Base-by-base conservation (phyloP, 352 stramenopile species). In the Phytophthora tubulina region DNA sequence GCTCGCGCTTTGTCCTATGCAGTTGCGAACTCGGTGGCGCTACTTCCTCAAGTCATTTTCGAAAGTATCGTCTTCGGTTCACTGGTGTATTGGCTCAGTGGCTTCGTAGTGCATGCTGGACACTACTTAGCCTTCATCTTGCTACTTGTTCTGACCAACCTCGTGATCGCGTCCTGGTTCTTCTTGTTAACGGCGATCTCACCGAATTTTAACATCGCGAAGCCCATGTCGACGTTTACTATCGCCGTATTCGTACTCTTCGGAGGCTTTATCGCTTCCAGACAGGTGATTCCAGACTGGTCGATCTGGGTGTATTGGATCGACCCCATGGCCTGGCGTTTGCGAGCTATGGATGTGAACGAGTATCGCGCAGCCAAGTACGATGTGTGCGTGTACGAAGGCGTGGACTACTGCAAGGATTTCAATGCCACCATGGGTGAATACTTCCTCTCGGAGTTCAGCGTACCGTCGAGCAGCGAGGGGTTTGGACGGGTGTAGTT, bases 51-150 rank as follows among this genome's bases (percentile, higher is more conserved):
- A 17, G 79, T 58, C 15, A 63, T 86, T 42, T 53, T 78, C 32
- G 86, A 95, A 69, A 80, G 74, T 3, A 41, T 93, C 6, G 55
- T 90, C 27, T 97, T 96, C 75, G 87, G 86, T 9, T 85, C 79
- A 6, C 59, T 97, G 38, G 49, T 95, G 3, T 97, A 96, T 53
- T 96, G 81, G 75, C 78, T 96, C 73, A 75, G 88, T 46, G 90
- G 88, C 32, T 79, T 85, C 14, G 53, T 69, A 6, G 35, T 31
- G 0, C 39, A 76, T 13, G 53, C 31, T 6, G 41, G 44, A 14
- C 54, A 58, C 35, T 88, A 73, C 59, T 30, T 80, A 4, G 59
- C 76, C 21, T 85, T 73, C 71, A 17, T 81, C 15, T 8, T 67
- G 6, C 46, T 82, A 10, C 45, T 83, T n/a, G 21, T 86, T 5